A percentile compares a stretch with the other conserved stretches of the same genome.
phyloP scores from a whole-genome alignment of 257 asterid species.

The Lycium barbarum region DNA sequence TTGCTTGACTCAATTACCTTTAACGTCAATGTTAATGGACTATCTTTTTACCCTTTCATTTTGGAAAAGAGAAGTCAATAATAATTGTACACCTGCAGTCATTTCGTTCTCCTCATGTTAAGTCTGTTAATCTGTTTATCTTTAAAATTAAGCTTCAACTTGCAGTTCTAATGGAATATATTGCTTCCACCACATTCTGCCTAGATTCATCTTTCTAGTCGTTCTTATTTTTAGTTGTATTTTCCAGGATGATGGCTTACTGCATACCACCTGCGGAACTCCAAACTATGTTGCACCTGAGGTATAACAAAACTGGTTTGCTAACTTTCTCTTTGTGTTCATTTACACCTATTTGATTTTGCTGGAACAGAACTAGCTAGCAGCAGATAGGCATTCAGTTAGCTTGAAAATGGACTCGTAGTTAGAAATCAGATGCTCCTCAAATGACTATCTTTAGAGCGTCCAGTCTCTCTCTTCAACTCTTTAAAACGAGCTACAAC shows the following conservation, averaged over 20 bases:
- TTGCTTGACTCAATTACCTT: not conserved
- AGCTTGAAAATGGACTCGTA: not conserved
- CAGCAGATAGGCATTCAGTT: not conserved
- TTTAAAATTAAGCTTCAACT: slow-evolving; percentile 3
- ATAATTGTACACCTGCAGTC: not conserved
- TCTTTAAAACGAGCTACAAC: not conserved
- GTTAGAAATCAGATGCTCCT: slow-evolving; percentile 15
- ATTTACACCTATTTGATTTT: not conserved
- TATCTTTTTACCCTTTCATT: not conserved
- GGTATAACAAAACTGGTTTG: slow-evolving; percentile 46
- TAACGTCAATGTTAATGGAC: not conserved
- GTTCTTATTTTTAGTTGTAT: slow-evolving; percentile 34
- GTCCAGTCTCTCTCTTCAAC: not conserved
- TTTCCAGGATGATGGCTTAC: slow-evolving; percentile 90
- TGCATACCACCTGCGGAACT: slow-evolving; percentile 96
- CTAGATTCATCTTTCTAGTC: not conserved
- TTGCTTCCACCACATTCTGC: not conserved
- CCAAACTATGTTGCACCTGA: slow-evolving; percentile 99
- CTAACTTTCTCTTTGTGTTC: not conserved
- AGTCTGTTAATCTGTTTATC: not conserved
- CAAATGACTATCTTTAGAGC: not conserved
- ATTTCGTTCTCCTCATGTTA: not conserved
- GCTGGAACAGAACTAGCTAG: not conserved
- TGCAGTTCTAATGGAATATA: not conserved
- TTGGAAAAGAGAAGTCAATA: not conserved